These are phyloP conservation scores for Metarhizium album DNA, from an alignment of 2,329 filamentous ascomycete species.

Conservation along the genomic window DNA sequence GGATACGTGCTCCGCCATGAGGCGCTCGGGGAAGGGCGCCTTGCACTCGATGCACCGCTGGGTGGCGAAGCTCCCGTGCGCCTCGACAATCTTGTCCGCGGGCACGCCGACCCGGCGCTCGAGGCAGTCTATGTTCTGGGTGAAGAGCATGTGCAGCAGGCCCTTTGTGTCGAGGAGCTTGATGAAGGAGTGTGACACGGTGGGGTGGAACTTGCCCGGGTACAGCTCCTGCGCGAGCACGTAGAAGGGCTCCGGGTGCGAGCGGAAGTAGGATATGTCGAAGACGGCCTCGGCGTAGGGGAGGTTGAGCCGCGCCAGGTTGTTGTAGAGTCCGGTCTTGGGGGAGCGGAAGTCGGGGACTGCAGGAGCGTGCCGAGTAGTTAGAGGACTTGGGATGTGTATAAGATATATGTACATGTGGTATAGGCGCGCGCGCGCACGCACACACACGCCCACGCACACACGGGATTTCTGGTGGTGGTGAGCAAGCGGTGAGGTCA, in stretches of 20 bases:
- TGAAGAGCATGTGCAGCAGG: constrained; percentile 76
- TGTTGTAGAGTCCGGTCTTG: constrained; percentile 86
- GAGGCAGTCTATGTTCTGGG: constrained; percentile 95
- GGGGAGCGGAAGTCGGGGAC: constrained; percentile 95
- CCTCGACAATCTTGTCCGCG: constrained; percentile 72
- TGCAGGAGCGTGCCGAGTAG: constrained; percentile 12
- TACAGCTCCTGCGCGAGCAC: constrained; percentile 85
- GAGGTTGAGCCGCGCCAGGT: constrained; percentile 74
- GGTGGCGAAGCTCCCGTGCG: constrained; percentile 86
- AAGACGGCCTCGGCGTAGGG: constrained; percentile 90
- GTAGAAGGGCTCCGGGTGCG: constrained; percentile 84
- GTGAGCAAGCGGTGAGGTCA: too few species aligned
- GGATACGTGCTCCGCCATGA: constrained; percentile 61
- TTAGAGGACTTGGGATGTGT: too few species aligned
- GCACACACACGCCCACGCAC: too few species aligned
- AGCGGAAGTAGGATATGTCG: constrained; percentile 78
- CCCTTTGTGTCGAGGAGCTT: constrained; percentile 69
- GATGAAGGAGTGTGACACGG: constrained; percentile 83
- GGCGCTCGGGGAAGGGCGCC: constrained; percentile 55
- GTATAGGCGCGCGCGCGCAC: too few species aligned
- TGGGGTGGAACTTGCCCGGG: constrained; percentile 80
- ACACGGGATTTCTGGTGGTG: too few species aligned
- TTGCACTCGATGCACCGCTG: constrained; percentile 90
- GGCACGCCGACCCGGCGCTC: constrained; percentile 82
- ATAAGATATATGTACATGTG: too few species aligned